Conservation (phyloP, 2,329 filamentous ascomycete genomes). For the Monosporascus cannonballus region DNA sequence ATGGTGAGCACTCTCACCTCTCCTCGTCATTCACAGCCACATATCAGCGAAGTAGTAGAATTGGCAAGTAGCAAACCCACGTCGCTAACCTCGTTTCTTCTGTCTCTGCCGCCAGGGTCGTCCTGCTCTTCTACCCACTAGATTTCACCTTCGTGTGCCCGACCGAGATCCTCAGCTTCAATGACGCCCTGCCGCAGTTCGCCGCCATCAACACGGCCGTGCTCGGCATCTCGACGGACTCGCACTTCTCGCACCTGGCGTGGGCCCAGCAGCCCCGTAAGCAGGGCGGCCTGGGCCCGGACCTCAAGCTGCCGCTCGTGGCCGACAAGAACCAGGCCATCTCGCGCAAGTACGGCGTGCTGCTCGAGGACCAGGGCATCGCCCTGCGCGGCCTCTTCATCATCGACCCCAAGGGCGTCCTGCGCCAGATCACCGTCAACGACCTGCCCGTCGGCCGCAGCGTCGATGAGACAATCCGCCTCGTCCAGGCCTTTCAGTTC, state of each 20-base stretch:
- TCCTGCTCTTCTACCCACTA: constrained; percentile 62
- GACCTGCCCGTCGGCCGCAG: constrained; percentile 59
- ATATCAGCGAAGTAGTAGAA: too few species aligned
- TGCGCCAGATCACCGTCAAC: constrained; percentile 60
- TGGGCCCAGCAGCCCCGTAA: constrained; percentile 53
- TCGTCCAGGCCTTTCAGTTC: constrained; percentile 72
- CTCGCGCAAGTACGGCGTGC: constrained; percentile 55
- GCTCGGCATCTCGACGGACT: constrained; percentile 56
- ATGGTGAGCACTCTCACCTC: constrained; percentile 31
- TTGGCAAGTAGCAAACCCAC: background rate
- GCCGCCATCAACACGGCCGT: constrained; percentile 52
- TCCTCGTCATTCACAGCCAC: background rate
- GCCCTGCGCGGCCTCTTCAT: constrained; percentile 60
- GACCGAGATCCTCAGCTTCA: constrained; percentile 60
- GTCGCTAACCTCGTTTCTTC: background rate
- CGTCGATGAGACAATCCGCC: constrained; percentile 59
- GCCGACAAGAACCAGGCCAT: constrained; percentile 57
- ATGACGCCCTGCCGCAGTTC: constrained; percentile 55
- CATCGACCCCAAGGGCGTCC: constrained; percentile 56
- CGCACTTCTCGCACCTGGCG: constrained; percentile 49
- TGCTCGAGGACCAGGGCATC: constrained; percentile 58
- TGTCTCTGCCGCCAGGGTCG: constrained; percentile 37
- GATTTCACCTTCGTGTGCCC: constrained; percentile 65
- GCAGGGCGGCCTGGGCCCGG: constrained; percentile 54
- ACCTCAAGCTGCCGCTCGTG: constrained; percentile 55